A percentile compares a stretch with the other conserved stretches of the same genome.
These are phyloP conservation scores for Bipolaris sorokiniana DNA, from an alignment of 2,329 filamentous ascomycete genomes.

Conservation along the genomic window DNA sequence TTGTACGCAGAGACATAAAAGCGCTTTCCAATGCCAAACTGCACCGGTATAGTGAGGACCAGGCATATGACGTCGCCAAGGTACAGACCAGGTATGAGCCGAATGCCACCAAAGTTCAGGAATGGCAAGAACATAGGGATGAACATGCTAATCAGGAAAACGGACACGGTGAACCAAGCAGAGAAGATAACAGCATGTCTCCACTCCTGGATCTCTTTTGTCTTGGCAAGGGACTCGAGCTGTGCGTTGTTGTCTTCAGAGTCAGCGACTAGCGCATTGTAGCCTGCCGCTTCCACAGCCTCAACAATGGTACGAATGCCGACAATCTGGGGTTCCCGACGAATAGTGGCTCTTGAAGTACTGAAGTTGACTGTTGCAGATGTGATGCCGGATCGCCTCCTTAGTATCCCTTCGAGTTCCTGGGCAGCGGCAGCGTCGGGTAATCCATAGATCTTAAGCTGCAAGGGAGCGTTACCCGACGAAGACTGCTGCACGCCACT, in stretches of 20 bases:
- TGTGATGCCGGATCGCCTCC: slow-evolving; percentile 70
- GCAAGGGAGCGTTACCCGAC: slow-evolving; percentile 65
- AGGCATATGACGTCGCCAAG: slow-evolving; percentile 88
- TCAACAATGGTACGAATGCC: slow-evolving; percentile 86
- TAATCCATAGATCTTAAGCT: slow-evolving; percentile 85
- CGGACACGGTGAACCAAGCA: slow-evolving; percentile 81
- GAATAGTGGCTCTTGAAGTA: slow-evolving; percentile 75
- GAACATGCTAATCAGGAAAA: slow-evolving; percentile 92
- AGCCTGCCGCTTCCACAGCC: slow-evolving; percentile 78
- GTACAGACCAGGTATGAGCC: slow-evolving; percentile 76
- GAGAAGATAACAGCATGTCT: slow-evolving; percentile 79
- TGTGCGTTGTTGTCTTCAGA: slow-evolving; percentile 96
- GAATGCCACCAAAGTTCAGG: slow-evolving; percentile 76
- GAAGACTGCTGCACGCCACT: slow-evolving; percentile 61
- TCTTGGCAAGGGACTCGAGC: slow-evolving; percentile 93
- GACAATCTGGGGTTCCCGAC: slow-evolving; percentile 72
- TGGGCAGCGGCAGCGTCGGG: slow-evolving; percentile 74
- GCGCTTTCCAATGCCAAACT: slow-evolving; percentile 93
- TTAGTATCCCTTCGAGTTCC: slow-evolving; percentile 71
- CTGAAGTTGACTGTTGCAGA: slow-evolving; percentile 75
- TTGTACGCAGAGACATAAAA: slow-evolving; percentile 96
- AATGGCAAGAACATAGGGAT: slow-evolving; percentile 81
- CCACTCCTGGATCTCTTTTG: slow-evolving; percentile 95
- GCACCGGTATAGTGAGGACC: slow-evolving; percentile 84
- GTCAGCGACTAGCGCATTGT: slow-evolving; percentile 88